Base-by-base conservation (phyloP, 768 basidiomycete genomes). In the Tricholoma matsutake region DNA sequence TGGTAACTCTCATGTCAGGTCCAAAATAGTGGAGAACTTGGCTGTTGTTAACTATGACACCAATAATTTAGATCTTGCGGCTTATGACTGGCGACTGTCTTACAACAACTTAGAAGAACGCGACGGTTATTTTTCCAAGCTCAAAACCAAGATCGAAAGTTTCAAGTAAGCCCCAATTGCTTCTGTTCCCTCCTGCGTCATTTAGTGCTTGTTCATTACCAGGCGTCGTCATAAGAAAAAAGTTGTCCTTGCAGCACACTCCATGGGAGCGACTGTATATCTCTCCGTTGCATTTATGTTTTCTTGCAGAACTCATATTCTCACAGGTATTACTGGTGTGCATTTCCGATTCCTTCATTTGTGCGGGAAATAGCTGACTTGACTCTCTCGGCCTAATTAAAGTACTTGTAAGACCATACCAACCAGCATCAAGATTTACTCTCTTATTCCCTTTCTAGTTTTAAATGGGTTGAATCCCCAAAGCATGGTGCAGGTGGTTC, bases 381-480 rank as follows among this genome's bases (percentile, higher is more conserved):
- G 58, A 58, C n/a, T 49, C 25, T 39, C 32, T 64, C 43, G 28
- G 16, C 51, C 28, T 58, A 62, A 43, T 52, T 66, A 31, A 69
- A 95, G 94, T 96, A 95, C 70, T 96, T 96, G 94, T 96, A 71
- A 75, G 93, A 69, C 18, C 45, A 28, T 64, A 41, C 25, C 47
- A 20, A 22, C 22, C 54, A 39, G 31, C 4, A 45, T 13, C 11
- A 49, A 11, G 29, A 34, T 49, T 29, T 51, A 62, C 65, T 57
- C 66, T 58, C 37, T 59, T 3, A 45, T 31, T 32, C 28, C 22
- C 39, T 25, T 20, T 18, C 57, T 61, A 96, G 94, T 71, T 83
- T 96, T 68, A 96, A 97, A 78, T 99, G 96, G 96, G 96, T 96
- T 0, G 96, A 98, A 75, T 91, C 93, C 1, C 87, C 88, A 8